These are phyloP conservation scores for Raphidocelis subcapitata DNA, from an alignment of 139 green algal species.

Conservation along the genomic window DNA sequence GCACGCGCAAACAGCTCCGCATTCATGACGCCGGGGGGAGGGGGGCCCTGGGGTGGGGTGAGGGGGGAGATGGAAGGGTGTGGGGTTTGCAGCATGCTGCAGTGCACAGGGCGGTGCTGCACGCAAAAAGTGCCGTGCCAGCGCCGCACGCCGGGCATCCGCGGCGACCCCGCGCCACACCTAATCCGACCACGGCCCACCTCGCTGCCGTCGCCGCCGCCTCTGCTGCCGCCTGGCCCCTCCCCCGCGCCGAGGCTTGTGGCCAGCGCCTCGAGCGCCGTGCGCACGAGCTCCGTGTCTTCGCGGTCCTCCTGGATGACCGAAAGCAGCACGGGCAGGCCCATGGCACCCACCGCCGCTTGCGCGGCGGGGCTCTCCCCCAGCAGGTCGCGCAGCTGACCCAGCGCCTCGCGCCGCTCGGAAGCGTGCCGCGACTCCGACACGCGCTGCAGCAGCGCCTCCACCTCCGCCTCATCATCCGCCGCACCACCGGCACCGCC, in stretches of 20 bases:
- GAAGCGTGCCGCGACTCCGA: constrained; percentile 67
- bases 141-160: too few relatives aligned
- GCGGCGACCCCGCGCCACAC: too few relatives aligned
- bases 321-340: constrained; percentile 66
- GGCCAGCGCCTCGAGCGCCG: constrained; percentile 79
- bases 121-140: too few relatives aligned
- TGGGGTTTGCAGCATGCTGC: too few relatives aligned
- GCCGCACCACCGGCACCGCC: too few relatives aligned
- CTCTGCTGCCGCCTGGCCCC: background rate
- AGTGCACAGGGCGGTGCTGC: too few relatives aligned
- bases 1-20: constrained; percentile 75
- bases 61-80: too few relatives aligned
- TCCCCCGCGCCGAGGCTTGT: constrained; percentile 16
- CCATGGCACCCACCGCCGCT: constrained; percentile 72
- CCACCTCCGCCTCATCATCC: constrained; percentile 64
- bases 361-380: constrained; percentile 59
- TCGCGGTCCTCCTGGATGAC: constrained; percentile 75
- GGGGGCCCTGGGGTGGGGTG: background rate
- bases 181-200: too few relatives aligned
- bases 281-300: constrained; percentile 77
- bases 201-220: too few relatives aligned
- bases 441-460: constrained; percentile 76
- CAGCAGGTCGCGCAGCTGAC: constrained; percentile 66
- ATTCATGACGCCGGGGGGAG: constrained; percentile 54
- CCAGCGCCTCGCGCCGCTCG: constrained; percentile 74